A percentile compares a stretch with the other conserved stretches of the same genome.
These are phyloP conservation scores for Kernera saxatilis DNA, from an alignment of 345 rosid species.

Conservation along the genomic window DNA sequence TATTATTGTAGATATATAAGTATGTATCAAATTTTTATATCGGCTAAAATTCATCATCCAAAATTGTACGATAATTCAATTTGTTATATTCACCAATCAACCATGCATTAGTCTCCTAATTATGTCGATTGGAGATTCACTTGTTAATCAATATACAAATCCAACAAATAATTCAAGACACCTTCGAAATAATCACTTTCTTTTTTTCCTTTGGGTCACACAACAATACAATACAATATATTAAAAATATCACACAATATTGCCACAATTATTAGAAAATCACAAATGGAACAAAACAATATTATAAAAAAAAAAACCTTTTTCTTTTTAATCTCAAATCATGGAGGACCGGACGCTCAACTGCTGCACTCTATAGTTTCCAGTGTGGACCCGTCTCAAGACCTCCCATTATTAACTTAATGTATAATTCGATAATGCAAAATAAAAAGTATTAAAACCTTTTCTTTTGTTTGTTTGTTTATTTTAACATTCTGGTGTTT, in stretches of 20 bases:
- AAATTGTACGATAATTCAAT: neutral
- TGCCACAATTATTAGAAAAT: slow-evolving; percentile 6
- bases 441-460: neutral
- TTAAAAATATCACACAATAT: slow-evolving; percentile 10
- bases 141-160: neutral
- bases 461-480: neutral
- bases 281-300: slow-evolving; percentile 5
- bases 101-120: neutral
- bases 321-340: slow-evolving; percentile 19
- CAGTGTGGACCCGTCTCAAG: slow-evolving; percentile 33
- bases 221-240: slow-evolving; percentile 9
- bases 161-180: neutral
- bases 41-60: neutral
- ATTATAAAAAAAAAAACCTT: neutral
- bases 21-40: neutral
- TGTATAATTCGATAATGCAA: slow-evolving; percentile 4
- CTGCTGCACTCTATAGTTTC: slow-evolving; percentile 14
- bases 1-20: no score
- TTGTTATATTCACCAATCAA: neutral
- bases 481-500: slow-evolving; percentile 75
- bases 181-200: neutral
- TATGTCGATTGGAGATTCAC: neutral
- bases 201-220: neutral
- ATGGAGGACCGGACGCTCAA: slow-evolving; percentile 34
- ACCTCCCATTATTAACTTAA: slow-evolving; percentile 23